A percentile compares a stretch with the other conserved stretches of the same genome.
These are phyloP conservation scores for Amanita thiersii DNA, from an alignment of 768 basidiomycete genomes.

Conservation along the genomic window DNA sequence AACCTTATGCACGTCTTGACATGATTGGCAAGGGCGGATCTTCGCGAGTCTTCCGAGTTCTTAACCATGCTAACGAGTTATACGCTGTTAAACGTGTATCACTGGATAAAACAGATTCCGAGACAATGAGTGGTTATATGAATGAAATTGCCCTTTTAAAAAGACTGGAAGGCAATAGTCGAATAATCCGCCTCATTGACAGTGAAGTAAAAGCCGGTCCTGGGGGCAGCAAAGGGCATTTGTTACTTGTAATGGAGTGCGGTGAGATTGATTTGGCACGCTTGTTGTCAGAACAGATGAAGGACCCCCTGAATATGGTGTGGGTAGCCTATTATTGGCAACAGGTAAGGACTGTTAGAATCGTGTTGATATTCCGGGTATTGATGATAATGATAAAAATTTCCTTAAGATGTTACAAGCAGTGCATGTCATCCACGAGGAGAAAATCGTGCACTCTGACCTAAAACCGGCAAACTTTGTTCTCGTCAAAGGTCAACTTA, in stretches of 20 bases:
- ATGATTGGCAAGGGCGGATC: conserved; percentile 91
- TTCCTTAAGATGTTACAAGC: conserved; percentile 88
- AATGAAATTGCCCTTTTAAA: conserved; percentile 93
- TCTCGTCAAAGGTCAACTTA: conserved; percentile 87
- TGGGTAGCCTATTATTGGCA: conserved; percentile 97
- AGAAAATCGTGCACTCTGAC: conserved; percentile 98
- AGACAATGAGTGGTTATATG: conserved; percentile 88
- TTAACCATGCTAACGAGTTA: conserved; percentile 66
- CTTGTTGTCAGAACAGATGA: conserved; percentile 76
- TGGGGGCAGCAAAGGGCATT: conserved; percentile 61
- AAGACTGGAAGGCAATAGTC: conserved; percentile 86
- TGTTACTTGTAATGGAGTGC: conserved; percentile 93
- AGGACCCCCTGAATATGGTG: conserved; percentile 82
- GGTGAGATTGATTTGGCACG: conserved; percentile 90
- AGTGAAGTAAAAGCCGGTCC: conserved; percentile 75
- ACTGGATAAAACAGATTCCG: conserved; percentile 80
- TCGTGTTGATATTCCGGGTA: too few relatives aligned
- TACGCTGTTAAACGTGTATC: conserved; percentile 91
- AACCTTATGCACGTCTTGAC: conserved; percentile 76
- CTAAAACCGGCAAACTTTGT: conserved; percentile 99
- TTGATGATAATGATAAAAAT: not conserved
- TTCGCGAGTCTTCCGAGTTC: conserved; percentile 90
- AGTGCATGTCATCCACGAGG: conserved; percentile 96
- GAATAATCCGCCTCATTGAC: conserved; percentile 89
- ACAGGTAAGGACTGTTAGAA: conserved; percentile 50